Base-by-base conservation (phyloP, 257 asterid genomes). In the Craterostigma plantagineum region DNA sequence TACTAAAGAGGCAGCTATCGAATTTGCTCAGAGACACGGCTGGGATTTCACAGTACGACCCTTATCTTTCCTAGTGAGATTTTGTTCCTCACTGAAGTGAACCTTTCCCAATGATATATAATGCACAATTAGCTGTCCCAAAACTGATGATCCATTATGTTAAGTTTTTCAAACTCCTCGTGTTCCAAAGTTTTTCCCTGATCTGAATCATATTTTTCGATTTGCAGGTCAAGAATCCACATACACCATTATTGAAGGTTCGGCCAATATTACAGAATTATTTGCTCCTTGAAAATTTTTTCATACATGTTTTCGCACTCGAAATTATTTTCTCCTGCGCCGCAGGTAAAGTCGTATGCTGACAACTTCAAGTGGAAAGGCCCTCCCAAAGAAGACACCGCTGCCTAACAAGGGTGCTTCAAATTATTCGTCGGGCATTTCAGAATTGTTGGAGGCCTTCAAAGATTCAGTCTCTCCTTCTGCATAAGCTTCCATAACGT, bases 11-110 rank as follows among this genome's bases (percentile, higher is more conserved):
- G 86, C 83, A 62, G 99, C 99, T 39, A 54, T 61, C 49, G 54
- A 73, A 18, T 90, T 90, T 59, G 92, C 94, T 7, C 62, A 66
- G 75, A 83, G 67, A 56, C 92, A 90, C 60, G 95, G 99, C 18
- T 90, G 95, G 99, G 87, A 79, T 12, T 90, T 70, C 58, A 69
- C 50, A 75, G 95, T 87, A 79, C 16, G 43, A 65, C 30, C 35
- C 45, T 56, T 9, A 35, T 41, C 33, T 10, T 54, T 12, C 54
- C 27, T 55, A 18, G 11, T 46, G 13, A 36, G 8, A 10, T n/a
- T 18, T 23, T 12, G 10, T 10, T 1, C 3, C 10, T 40, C 10
- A 40, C 15, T 12, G 8, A 1, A 11, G 30, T 23, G 30, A 6
- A 23, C 30, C 30, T 23, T n/a, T 23, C 30, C 30, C 30, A 23